phyloP scores from a whole-genome alignment of 768 basidiomycete genomes.

The Polyporus arcularius region DNA sequence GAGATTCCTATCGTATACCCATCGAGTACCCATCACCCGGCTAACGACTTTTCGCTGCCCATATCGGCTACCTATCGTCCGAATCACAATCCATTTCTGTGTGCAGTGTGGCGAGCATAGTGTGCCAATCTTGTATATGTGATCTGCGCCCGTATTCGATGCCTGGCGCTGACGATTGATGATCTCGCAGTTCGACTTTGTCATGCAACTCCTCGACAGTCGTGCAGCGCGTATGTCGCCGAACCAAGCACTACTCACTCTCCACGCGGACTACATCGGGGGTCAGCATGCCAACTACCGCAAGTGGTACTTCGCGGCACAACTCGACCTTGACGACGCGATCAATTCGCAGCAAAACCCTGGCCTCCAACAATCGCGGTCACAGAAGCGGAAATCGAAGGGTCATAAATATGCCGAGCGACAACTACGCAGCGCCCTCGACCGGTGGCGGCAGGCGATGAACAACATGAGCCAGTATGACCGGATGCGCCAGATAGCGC shows the following conservation, averaged over 20 bases:
- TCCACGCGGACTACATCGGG: constrained; percentile 99
- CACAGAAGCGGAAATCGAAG: constrained; percentile 53
- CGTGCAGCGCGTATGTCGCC: constrained; percentile 97
- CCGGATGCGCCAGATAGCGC: constrained; percentile 91
- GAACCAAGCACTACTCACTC: constrained; percentile 89
- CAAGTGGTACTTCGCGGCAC: constrained; percentile 99
- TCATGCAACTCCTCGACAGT: constrained; percentile 97
- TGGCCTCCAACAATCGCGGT: constrained; percentile 80
- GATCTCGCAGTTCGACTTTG: constrained; percentile 79
- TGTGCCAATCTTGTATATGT: too few relatives aligned
- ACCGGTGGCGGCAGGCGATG: constrained; percentile 97
- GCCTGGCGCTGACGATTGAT: neutral
- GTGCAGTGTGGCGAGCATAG: too few relatives aligned
- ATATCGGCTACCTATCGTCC: too few relatives aligned
- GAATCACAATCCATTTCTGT: too few relatives aligned
- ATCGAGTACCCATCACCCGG: too few relatives aligned
- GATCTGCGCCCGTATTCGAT: neutral
- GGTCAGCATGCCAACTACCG: constrained; percentile 98
- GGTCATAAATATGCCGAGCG: constrained; percentile 61
- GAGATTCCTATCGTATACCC: too few relatives aligned
- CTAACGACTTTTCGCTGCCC: too few relatives aligned
- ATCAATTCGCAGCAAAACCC: constrained; percentile 92
- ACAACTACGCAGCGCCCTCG: constrained; percentile 81
- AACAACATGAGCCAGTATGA: constrained; percentile 99
- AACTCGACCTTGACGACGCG: constrained; percentile 97